Conservation (phyloP, 306 rosid genomes). For the Mimosa bimucronata region DNA sequence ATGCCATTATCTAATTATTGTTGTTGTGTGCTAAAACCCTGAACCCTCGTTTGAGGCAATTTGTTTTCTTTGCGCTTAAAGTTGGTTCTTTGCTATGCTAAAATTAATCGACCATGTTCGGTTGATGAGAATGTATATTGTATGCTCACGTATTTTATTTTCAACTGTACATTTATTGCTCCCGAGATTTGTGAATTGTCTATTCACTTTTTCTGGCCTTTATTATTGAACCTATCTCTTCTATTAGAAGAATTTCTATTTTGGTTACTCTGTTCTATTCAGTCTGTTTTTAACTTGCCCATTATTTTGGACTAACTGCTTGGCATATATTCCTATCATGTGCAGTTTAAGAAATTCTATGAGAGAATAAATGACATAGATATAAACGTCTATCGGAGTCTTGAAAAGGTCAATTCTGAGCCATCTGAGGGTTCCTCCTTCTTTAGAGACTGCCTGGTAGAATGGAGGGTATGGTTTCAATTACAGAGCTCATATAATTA, state of each 20-base stretch:
- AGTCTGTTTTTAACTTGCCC: background rate
- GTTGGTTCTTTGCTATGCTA: background rate
- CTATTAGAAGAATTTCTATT: background rate
- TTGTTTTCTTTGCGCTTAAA: background rate
- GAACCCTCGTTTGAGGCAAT: conserved; percentile 30
- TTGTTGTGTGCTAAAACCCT: conserved; percentile 37
- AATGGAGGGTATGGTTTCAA: conserved; percentile 76
- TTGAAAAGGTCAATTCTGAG: conserved; percentile 63
- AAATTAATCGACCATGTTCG: background rate
- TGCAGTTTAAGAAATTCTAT: conserved; percentile 71
- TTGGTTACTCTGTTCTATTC: background rate
- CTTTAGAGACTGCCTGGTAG: conserved; percentile 79
- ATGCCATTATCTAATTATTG: background rate
- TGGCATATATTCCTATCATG: background rate
- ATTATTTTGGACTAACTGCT: background rate
- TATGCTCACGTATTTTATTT: background rate
- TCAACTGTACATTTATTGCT: background rate
- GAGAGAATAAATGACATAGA: conserved; percentile 75
- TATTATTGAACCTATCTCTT: background rate
- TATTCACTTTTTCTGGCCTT: background rate
- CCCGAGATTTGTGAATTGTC: background rate
- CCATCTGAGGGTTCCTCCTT: conserved; percentile 86
- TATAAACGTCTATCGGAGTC: conserved; percentile 71
- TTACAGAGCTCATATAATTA: background rate
- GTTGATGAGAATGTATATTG: background rate